Evolutionary conservation across 371 early-diverging fungal species (phyloP).

Genomic region (Polyrhizophydium stewartii): DNA sequence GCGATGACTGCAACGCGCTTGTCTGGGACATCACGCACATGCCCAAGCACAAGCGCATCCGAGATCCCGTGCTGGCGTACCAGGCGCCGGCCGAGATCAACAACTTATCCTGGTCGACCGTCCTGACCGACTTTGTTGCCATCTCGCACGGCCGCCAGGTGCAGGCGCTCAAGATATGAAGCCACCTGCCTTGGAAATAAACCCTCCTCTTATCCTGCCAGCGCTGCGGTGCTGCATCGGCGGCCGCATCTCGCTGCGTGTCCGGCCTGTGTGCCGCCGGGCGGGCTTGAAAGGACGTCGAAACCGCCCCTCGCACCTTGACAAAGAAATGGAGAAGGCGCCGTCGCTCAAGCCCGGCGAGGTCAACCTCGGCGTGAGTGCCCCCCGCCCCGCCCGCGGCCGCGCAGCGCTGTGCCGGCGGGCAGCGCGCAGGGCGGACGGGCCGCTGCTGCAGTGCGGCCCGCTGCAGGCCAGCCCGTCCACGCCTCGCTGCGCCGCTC

Average conservation of each 20-base stretch:
- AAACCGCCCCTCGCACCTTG: no score
- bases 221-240: no score
- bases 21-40: slow-evolving; percentile 72
- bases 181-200: background rate
- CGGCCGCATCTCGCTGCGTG: no score
- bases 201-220: no score
- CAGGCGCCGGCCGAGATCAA: slow-evolving; percentile 65
- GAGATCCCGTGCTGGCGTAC: slow-evolving; percentile 69
- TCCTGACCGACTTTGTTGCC: slow-evolving; percentile 70
- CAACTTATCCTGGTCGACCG: slow-evolving; percentile 67
- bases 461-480: background rate
- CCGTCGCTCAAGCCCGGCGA: slow-evolving; percentile 79
- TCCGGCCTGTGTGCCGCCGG: no score
- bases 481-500: background rate
- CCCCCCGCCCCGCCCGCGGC: background rate
- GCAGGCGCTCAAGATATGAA: slow-evolving; percentile 35
- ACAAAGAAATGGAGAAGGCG: no score
- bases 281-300: no score
- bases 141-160: slow-evolving; percentile 41
- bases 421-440: background rate
- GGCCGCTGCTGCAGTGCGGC: background rate
- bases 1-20: slow-evolving; percentile 71
- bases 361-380: slow-evolving; percentile 86
- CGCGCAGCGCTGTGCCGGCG: no score
- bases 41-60: slow-evolving; percentile 34